Conservation (phyloP, 768 basidiomycete genomes). For the Rubroboletus pulcherrimus region DNA sequence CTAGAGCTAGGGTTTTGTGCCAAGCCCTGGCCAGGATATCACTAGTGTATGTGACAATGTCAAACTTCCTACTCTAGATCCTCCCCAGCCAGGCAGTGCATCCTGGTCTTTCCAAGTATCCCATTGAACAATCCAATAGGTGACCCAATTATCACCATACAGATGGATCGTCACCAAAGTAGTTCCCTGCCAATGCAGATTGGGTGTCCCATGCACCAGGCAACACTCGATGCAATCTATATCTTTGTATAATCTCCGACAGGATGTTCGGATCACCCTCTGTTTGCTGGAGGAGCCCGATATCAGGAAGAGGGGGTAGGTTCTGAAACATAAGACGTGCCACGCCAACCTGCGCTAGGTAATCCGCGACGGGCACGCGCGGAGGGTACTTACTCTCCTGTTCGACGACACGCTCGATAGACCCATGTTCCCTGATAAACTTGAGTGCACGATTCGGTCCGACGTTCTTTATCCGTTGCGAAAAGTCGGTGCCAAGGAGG, state of each 20-base stretch:
- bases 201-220: constrained; percentile 41
- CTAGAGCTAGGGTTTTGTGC: background rate
- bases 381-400: constrained; percentile 50
- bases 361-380: constrained; percentile 43
- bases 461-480: constrained; percentile 75
- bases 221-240: constrained; percentile 43
- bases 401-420: constrained; percentile 68
- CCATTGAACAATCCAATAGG: background rate
- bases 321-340: constrained; percentile 65
- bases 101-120: background rate
- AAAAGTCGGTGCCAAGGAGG: constrained; percentile 88
- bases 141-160: constrained; percentile 7
- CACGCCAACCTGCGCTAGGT: constrained; percentile 58
- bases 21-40: background rate
- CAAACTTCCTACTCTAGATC: background rate
- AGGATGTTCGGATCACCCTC: constrained; percentile 43
- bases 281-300: constrained; percentile 30
- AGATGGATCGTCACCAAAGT: constrained; percentile 62
- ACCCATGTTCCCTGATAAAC: constrained; percentile 65
- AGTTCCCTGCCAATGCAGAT: constrained; percentile 56
- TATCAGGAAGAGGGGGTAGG: constrained; percentile 58
- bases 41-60: background rate
- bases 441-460: constrained; percentile 77
- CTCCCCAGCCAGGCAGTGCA: background rate
- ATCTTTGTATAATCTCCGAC: constrained; percentile 45